Conservation (phyloP, 257 asterid genomes). For the Salvia hispanica region DNA sequence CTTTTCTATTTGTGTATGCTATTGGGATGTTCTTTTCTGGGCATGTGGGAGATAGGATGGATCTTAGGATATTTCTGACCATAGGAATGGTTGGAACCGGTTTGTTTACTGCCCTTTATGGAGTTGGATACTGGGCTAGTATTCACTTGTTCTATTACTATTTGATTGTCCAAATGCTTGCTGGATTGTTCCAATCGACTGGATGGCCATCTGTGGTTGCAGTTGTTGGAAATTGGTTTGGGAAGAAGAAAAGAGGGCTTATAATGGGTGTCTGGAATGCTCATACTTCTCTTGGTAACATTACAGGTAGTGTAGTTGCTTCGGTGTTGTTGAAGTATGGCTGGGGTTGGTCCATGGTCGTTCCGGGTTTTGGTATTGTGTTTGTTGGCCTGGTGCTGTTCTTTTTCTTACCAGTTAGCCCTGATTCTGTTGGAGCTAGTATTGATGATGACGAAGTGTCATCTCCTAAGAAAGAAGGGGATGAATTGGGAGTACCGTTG, state of each 20-base stretch:
- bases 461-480: conserved; percentile 54
- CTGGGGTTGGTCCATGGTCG: conserved; percentile 96
- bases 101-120: conserved; percentile 82
- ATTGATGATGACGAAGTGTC: conserved; percentile 43
- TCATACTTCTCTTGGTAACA: conserved; percentile 95
- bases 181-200: conserved; percentile 92
- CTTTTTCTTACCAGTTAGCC: conserved; percentile 76
- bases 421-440: conserved; percentile 61
- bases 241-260: conserved; percentile 91
- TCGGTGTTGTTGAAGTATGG: conserved; percentile 76
- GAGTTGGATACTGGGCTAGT: conserved; percentile 84
- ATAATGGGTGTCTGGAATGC: conserved; percentile 99
- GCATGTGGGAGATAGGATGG: conserved; percentile 87
- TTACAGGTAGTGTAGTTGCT: conserved; percentile 82
- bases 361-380: conserved; percentile 74
- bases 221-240: conserved; percentile 95
- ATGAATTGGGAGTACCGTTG: conserved; percentile 59
- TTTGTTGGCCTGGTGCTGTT: conserved; percentile 62
- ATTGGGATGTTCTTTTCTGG: conserved; percentile 92
- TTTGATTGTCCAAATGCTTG: conserved; percentile 79
- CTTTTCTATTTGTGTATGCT: conserved; percentile 87
- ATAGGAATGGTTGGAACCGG: conserved; percentile 97
- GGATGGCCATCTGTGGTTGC: conserved; percentile 99
- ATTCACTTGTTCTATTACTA: conserved; percentile 74
- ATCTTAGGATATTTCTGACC: conserved; percentile 76